Base-by-base conservation (phyloP, 306 rosid species). In the Arachis stenosperma region DNA sequence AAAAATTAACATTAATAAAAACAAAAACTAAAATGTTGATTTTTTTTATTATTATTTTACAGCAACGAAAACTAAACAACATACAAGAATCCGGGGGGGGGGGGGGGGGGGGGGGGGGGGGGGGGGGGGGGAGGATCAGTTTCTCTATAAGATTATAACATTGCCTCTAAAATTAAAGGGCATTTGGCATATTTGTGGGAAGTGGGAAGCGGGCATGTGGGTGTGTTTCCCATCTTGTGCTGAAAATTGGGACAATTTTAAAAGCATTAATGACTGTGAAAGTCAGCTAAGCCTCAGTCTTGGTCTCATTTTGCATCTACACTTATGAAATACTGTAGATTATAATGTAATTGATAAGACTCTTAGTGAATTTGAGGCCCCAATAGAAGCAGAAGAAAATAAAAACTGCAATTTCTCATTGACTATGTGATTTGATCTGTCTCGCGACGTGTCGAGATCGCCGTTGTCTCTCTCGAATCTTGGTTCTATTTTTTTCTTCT, bases 131-230 rank as follows among this genome's bases (percentile, higher is more conserved):
- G 2, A 33, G 4, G 4, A 80, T 84, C 91, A 80, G 57, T 11
- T 11, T 78, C 52, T 74, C 56, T 73, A 64, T 77, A 63, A 37
- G 11, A 44, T 55, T 62, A 14, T 73, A 36, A 46, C 12, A 54
- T 41, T 54, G 27, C 7, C 60, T 33, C 41, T 44, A 44, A 44
- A 44, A 2, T 9, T 46, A 46, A 47, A 37, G 72, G 70, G 22
- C 57, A 71, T 73, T 72, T 68, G 71, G 63, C 51, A 30, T 74
- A 77, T 69, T 75, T 4, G 37, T 33, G 37, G 4, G 37, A 33
- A 33, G 37, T 33, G 4, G 1, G 27, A 22, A 22, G 27, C 4
- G 47, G 82, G 81, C 93, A 90, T 77, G 97, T 88, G 97, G 76
- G 78, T 47, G 14, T 86, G 93, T 83, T 79, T 76, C 80, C 68